Conservation (phyloP, 1,284 basidiomycete species). For the Austropuccinia psidii region DNA sequence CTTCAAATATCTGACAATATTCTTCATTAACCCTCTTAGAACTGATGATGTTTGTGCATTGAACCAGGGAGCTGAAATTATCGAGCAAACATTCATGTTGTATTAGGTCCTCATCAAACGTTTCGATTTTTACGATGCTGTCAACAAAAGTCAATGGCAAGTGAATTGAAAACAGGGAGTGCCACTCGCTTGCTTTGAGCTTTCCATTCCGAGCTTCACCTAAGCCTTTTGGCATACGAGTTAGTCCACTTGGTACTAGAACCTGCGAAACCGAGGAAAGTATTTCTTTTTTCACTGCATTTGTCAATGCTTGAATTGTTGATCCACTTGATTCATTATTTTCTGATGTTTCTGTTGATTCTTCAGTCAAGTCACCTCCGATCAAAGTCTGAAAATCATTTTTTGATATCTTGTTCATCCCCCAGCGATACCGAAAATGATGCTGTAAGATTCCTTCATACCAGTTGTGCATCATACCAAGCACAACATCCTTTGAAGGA, state of each 20-base stretch:
- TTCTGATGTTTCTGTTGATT: too few species aligned
- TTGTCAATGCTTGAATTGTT: too few species aligned
- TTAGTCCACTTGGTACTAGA: neutral
- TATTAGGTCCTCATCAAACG: neutral
- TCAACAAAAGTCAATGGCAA: conserved; percentile 31
- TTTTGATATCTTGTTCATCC: too few species aligned
- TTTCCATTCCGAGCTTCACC: neutral
- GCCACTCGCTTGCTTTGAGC: conserved; percentile 18
- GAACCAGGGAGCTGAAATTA: conserved; percentile 31
- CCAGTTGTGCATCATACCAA: too few species aligned
- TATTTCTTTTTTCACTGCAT: too few species aligned
- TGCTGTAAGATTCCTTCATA: too few species aligned
- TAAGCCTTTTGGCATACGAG: neutral
- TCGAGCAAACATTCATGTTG: too few species aligned
- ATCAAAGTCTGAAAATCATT: too few species aligned
- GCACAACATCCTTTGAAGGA: too few species aligned
- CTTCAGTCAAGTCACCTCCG: too few species aligned
- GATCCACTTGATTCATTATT: too few species aligned
- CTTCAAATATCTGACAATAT: neutral
- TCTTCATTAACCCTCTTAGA: neutral
- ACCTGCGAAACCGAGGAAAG: neutral
- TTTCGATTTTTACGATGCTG: neutral
- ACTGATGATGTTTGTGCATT: conserved; percentile 28
- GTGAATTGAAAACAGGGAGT: conserved; percentile 7
- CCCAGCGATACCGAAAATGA: too few species aligned